phyloP scores from a whole-genome alignment of 2,329 filamentous ascomycete genomes.

The Myrmaecium sp. region DNA sequence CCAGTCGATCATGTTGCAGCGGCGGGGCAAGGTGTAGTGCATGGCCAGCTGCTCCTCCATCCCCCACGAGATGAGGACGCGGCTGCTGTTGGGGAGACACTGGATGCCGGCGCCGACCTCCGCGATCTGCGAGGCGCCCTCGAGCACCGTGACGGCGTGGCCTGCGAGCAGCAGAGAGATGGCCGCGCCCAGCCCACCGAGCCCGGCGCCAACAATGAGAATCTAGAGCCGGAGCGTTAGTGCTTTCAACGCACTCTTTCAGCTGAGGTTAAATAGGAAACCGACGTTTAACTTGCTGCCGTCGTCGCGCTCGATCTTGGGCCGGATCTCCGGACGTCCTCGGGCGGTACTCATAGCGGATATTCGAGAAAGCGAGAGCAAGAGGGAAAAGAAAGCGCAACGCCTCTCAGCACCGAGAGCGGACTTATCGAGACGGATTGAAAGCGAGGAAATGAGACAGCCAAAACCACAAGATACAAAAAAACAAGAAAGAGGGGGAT shows the following conservation, averaged over 20 bases:
- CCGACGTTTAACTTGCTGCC: slow-evolving; percentile 13
- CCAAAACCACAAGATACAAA: too few species aligned
- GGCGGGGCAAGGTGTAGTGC: slow-evolving; percentile 25
- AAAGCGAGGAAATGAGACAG: too few species aligned
- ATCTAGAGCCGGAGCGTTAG: slow-evolving; percentile 15
- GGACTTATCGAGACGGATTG: too few species aligned
- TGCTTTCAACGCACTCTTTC: neutral
- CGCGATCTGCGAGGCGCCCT: slow-evolving; percentile 28
- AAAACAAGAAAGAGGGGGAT: too few species aligned
- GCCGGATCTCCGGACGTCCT: slow-evolving; percentile 12
- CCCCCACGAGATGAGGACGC: slow-evolving; percentile 33
- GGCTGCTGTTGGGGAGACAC: slow-evolving; percentile 30
- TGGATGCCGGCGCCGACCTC: slow-evolving; percentile 37
- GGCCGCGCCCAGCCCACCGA: slow-evolving; percentile 36
- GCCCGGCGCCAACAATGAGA: slow-evolving; percentile 38
- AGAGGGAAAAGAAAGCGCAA: too few species aligned
- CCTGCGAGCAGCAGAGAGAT: slow-evolving; percentile 29
- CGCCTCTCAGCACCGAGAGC: too few species aligned
- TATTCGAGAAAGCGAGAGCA: too few species aligned
- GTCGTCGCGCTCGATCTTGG: slow-evolving; percentile 12
- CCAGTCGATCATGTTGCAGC: slow-evolving; percentile 35
- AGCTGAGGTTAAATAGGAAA: neutral
- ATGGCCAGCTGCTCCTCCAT: slow-evolving; percentile 25
- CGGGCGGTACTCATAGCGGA: too few species aligned
- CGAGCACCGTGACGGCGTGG: slow-evolving; percentile 32